Conservation (phyloP, 75 land plant genomes). For the Larix kaempferi region DNA sequence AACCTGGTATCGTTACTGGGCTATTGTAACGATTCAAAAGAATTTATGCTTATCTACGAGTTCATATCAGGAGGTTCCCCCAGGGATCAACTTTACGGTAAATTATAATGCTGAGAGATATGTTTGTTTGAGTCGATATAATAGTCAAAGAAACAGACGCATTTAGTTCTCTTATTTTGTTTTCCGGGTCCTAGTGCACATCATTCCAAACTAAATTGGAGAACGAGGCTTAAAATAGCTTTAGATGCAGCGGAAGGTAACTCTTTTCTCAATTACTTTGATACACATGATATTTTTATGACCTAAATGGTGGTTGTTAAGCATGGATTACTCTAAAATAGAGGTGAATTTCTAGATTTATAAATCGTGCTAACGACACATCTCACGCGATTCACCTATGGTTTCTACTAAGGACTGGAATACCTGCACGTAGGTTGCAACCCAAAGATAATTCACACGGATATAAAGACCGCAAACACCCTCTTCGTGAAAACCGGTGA, state of each 20-base stretch:
- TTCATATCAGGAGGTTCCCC: constrained; percentile 56
- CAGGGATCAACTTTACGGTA: constrained; percentile 40
- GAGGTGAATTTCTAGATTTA: no score
- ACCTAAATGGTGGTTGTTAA: no score
- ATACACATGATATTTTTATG: neutral
- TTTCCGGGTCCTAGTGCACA: neutral
- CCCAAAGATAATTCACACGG: no score
- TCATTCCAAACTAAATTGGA: neutral
- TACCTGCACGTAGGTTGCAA: no score
- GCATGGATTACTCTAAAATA: no score
- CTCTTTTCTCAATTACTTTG: neutral
- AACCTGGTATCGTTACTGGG: constrained; percentile 20
- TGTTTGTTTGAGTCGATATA: neutral
- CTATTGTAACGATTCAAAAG: constrained; percentile 38
- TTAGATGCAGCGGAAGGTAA: constrained; percentile 6
- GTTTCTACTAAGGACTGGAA: no score
- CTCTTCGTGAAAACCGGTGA: no score
- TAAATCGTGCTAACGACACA: no score
- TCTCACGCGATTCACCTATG: no score
- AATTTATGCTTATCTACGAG: constrained; percentile 50
- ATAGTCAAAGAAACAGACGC: neutral
- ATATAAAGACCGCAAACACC: no score
- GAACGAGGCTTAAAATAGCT: neutral
- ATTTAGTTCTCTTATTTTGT: no score
- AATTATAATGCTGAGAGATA: neutral